phyloP scores from a whole-genome alignment of 768 basidiomycete genomes.

The Mycena albidolilacea region DNA sequence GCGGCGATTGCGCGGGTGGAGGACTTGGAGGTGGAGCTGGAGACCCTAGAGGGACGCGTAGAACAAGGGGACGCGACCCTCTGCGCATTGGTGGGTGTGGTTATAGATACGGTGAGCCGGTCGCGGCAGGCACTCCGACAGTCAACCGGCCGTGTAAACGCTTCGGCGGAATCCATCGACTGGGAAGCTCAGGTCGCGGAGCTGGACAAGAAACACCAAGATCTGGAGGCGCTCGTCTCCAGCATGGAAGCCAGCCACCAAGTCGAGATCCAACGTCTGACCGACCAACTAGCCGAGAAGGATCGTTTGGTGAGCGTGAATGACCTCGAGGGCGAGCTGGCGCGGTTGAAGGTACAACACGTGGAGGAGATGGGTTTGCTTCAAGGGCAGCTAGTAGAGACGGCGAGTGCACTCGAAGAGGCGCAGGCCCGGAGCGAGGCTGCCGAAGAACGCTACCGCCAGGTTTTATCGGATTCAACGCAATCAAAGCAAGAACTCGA shows the following conservation, averaged over 20 bases:
- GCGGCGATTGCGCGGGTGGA: constrained; percentile 71
- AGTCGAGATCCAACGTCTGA: constrained; percentile 46
- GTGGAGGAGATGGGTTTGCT: constrained; percentile 54
- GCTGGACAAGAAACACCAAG: constrained; percentile 33
- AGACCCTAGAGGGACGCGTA: constrained; percentile 49
- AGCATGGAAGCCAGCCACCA: constrained; percentile 44
- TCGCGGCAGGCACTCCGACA: constrained; percentile 46
- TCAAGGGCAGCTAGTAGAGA: constrained; percentile 54
- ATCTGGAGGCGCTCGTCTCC: constrained; percentile 34
- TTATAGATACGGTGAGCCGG: constrained; percentile 53
- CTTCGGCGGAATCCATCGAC: constrained; percentile 25
- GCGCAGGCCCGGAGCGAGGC: constrained; percentile 52
- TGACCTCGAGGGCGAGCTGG: constrained; percentile 47
- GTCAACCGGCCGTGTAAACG: constrained; percentile 10
- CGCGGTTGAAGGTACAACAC: constrained; percentile 53
- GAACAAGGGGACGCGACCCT: constrained; percentile 53
- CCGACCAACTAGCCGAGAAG: constrained; percentile 45
- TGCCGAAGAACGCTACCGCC: constrained; percentile 51
- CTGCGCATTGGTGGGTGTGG: constrained; percentile 54
- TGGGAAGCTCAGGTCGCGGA: constrained; percentile 33
- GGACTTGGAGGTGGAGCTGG: constrained; percentile 73
- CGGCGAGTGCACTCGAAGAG: constrained; percentile 51
- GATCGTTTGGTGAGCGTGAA: constrained; percentile 42
- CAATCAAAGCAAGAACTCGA: constrained; percentile 51
- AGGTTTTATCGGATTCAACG: constrained; percentile 50